Conservation (phyloP, 176 grass and related monocot genomes). For the Echinochloa phyllopogon region DNA sequence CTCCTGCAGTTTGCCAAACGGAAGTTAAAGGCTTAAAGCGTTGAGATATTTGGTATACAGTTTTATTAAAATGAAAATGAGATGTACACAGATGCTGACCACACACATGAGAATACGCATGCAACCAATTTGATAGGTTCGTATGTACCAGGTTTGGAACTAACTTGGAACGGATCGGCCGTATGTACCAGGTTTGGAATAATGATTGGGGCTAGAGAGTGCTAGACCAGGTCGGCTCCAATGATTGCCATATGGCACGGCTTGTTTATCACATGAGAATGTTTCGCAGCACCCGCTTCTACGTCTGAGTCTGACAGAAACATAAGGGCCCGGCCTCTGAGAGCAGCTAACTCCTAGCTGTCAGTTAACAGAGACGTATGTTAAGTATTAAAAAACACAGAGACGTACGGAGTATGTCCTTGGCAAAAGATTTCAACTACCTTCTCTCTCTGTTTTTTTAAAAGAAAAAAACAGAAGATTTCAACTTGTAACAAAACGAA, state of each 20-base stretch:
- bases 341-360: neutral
- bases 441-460: too few species aligned
- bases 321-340: neutral
- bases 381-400: too few species aligned
- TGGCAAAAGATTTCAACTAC: neutral
- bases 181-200: conserved; percentile 31
- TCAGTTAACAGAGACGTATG: conserved; percentile 21
- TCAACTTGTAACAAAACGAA: neutral
- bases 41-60: too few species aligned
- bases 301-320: neutral
- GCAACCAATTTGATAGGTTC: neutral
- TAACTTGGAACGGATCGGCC: conserved; percentile 21
- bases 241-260: conserved; percentile 35
- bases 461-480: neutral
- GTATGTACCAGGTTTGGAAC: neutral
- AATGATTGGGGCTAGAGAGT: conserved; percentile 6
- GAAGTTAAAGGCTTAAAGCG: neutral
- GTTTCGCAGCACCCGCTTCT: neutral
- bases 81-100: neutral
- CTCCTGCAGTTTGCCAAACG: conserved; percentile 40
- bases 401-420: too few species aligned
- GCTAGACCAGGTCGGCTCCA: conserved; percentile 11
- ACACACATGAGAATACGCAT: too few species aligned
- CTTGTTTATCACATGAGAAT: conserved; percentile 47
- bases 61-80: neutral